Evolutionary conservation across 2,329 filamentous ascomycete species (phyloP).

Genomic region (Nemania abortiva): DNA sequence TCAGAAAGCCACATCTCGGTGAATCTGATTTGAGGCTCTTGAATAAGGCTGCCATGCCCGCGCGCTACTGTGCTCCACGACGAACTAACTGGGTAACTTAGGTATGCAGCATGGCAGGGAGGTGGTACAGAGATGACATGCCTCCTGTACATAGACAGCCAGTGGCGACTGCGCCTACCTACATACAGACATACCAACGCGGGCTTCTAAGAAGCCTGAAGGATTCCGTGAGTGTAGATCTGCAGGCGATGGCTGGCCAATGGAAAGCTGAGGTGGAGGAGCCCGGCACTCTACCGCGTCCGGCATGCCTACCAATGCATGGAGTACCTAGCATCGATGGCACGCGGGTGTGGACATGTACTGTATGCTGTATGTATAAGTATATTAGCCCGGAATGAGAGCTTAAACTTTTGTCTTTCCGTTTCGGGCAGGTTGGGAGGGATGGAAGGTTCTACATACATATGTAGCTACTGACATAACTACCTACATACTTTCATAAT

Average conservation of each 20-base stretch:
- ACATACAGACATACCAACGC: conserved; percentile 16
- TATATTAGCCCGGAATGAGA: conserved; percentile 32
- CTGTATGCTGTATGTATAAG: too few species aligned
- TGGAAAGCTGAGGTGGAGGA: conserved; percentile 14
- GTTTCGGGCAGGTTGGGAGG: conserved; percentile 37
- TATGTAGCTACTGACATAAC: too few species aligned
- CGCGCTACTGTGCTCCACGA: conserved; percentile 21
- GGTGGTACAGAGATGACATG: too few species aligned
- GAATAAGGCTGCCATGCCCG: conserved; percentile 27
- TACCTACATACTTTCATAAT: too few species aligned
- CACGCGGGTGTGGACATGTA: conserved; percentile 8
- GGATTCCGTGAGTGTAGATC: conserved; percentile 14
- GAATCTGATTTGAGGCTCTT: conserved; percentile 30
- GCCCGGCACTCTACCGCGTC: conserved; percentile 1
- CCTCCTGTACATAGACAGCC: neutral
- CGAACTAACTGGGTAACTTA: neutral
- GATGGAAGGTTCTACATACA: neutral
- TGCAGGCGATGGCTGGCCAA: conserved; percentile 28
- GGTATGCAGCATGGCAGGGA: too few species aligned
- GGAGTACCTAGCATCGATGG: conserved; percentile 23
- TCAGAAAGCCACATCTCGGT: conserved; percentile 17
- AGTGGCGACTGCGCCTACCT: neutral
- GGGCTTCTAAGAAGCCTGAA: conserved; percentile 11
- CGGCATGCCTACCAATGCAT: neutral
- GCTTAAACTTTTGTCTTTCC: conserved; percentile 30